Evolutionary conservation across 2,329 filamentous ascomycete genomes (phyloP).

Genomic region (Colletotrichum simmondsii): DNA sequence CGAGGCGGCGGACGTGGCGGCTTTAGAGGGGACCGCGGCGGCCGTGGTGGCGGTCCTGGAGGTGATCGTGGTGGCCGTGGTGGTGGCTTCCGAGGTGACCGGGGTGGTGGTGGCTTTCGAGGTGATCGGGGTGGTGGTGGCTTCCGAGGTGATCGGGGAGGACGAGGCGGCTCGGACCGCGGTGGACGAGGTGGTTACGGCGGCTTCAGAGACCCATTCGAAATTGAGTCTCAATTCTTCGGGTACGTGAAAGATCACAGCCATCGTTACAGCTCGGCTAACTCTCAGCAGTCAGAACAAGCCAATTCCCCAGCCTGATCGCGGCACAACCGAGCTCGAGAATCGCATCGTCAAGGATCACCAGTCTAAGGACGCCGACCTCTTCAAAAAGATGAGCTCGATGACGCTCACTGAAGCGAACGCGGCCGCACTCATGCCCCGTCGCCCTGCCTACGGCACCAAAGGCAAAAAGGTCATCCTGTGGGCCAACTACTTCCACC

Average conservation of each 20-base stretch:
- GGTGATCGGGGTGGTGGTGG: constrained; percentile 23
- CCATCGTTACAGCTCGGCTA: constrained; percentile 25
- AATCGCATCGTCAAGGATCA: constrained; percentile 48
- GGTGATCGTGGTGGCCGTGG: constrained; percentile 25
- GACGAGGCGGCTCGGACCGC: constrained; percentile 22
- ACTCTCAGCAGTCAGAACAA: constrained; percentile 15
- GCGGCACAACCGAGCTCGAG: constrained; percentile 49
- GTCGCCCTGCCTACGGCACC: constrained; percentile 60
- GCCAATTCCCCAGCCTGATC: constrained; percentile 39
- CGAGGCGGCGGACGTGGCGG: constrained; percentile 31
- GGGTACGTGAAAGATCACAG: constrained; percentile 26
- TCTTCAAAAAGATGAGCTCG: constrained; percentile 50
- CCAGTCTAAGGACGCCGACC: constrained; percentile 39
- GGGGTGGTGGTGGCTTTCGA: constrained; percentile 26
- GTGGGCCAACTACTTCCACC: constrained; percentile 66
- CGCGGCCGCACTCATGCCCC: constrained; percentile 46
- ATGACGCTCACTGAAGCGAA: constrained; percentile 41
- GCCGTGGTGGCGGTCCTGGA: constrained; percentile 34
- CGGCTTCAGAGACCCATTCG: constrained; percentile 33
- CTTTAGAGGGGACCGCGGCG: constrained; percentile 31
- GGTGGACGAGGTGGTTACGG: constrained; percentile 35
- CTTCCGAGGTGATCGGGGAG: constrained; percentile 8
- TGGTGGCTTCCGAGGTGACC: constrained; percentile 27
- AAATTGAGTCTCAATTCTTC: constrained; percentile 31
- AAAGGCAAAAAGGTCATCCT: constrained; percentile 54